These are phyloP conservation scores for Cystofilobasidium capitatum DNA, from an alignment of 768 basidiomycete genomes.

Conservation along the genomic window DNA sequence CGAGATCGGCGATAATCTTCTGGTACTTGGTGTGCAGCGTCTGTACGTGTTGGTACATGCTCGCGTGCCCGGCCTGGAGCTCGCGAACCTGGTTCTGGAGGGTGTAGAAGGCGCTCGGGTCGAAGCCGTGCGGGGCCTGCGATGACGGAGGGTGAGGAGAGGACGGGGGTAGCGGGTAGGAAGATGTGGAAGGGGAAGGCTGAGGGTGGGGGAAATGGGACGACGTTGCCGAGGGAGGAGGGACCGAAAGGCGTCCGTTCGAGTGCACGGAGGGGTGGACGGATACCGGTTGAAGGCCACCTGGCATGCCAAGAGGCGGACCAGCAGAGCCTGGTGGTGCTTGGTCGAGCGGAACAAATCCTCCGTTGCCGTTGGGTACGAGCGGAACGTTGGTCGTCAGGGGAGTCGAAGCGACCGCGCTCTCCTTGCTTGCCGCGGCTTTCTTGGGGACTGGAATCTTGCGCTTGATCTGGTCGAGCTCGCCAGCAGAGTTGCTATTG, in stretches of 20 bases:
- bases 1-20: conserved; percentile 60
- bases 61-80: conserved; percentile 17
- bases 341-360: conserved; percentile 1
- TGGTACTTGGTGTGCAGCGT: conserved; percentile 58
- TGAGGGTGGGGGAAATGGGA: neutral
- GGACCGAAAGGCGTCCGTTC: neutral
- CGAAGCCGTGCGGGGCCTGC: neutral
- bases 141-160: neutral
- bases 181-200: neutral
- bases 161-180: neutral
- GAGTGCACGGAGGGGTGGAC: neutral
- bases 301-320: too few relatives aligned
- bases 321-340: neutral
- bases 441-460: conserved; percentile 29
- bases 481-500: conserved; percentile 49
- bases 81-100: conserved; percentile 13
- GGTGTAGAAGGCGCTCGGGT: neutral
- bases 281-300: neutral
- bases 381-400: neutral
- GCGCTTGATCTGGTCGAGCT: conserved; percentile 50
- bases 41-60: conserved; percentile 44
- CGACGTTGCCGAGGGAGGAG: neutral
- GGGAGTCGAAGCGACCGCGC: neutral
- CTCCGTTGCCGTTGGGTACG: neutral
- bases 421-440: neutral